Percentiles rank a stretch among this genome's conserved stretches.
phyloP scores from a whole-genome alignment of 139 green algal species.

The Picochlorum sp. region DNA sequence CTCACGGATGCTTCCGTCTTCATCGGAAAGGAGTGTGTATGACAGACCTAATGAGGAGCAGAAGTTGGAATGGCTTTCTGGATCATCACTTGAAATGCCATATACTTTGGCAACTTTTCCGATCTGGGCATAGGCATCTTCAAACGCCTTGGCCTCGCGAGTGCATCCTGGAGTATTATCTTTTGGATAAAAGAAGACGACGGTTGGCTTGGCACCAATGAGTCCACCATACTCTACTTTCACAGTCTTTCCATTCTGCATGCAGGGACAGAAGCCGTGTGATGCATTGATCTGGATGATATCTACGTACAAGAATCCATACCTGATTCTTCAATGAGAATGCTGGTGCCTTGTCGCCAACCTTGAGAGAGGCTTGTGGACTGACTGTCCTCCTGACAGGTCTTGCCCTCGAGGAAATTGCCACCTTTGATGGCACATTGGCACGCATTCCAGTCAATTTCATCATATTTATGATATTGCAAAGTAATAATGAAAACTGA shows the following conservation, averaged over 20 bases:
- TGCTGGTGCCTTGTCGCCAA: constrained; percentile 10
- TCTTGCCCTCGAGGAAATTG: not conserved
- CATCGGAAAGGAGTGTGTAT: constrained; percentile 8
- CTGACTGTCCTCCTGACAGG: not conserved
- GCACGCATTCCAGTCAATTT: too few relatives aligned
- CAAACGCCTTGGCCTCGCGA: constrained; percentile 4
- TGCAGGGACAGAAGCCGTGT: not conserved
- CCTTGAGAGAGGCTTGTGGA: not conserved
- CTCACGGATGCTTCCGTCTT: not conserved
- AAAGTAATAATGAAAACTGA: too few relatives aligned
- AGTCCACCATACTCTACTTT: not conserved
- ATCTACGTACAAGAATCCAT: not conserved
- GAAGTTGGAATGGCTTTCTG: constrained; percentile 8
- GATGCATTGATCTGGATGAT: not conserved
- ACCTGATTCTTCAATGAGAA: constrained; percentile 11
- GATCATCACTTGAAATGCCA: constrained; percentile 7
- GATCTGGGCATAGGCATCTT: not conserved
- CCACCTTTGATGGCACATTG: too few relatives aligned
- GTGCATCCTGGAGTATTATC: constrained; percentile 13
- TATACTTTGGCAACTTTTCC: constrained; percentile 7
- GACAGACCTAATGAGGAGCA: constrained; percentile 6
- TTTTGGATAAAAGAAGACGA: constrained; percentile 13
- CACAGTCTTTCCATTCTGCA: constrained; percentile 2
- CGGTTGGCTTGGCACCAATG: not conserved
- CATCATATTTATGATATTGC: too few relatives aligned